Percentiles rank a stretch among this genome's conserved stretches.
These are phyloP conservation scores for Rubroboletus satanas DNA, from an alignment of 768 basidiomycete species.

Conservation along the genomic window DNA sequence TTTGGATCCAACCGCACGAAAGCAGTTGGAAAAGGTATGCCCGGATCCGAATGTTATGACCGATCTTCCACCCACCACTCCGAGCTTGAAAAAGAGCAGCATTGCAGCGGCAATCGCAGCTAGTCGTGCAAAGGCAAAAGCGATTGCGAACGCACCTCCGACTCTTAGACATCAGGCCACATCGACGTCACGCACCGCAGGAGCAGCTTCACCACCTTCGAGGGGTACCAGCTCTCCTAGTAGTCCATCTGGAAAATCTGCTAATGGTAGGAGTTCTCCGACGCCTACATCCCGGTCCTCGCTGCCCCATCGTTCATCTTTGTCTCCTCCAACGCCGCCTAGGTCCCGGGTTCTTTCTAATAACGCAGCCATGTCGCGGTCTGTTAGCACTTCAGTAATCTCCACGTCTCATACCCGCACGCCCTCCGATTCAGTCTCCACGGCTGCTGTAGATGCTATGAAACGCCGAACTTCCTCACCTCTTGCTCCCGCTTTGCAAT, in stretches of 20 bases:
- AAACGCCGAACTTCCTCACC: constrained; percentile 51
- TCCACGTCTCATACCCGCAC: constrained; percentile 42
- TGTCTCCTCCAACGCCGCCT: constrained; percentile 44
- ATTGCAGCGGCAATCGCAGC: constrained; percentile 87
- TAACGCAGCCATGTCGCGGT: constrained; percentile 38
- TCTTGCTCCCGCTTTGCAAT: constrained; percentile 31
- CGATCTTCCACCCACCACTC: constrained; percentile 48
- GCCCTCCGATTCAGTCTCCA: constrained; percentile 36
- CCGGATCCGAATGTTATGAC: constrained; percentile 51
- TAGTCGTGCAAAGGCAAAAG: constrained; percentile 83
- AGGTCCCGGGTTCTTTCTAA: constrained; percentile 40
- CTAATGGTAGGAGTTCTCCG: constrained; percentile 37
- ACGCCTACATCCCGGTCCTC: constrained; percentile 39
- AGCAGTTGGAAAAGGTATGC: constrained; percentile 83
- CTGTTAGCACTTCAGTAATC: constrained; percentile 36
- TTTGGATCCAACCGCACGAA: constrained; percentile 66
- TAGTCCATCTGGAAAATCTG: constrained; percentile 42
- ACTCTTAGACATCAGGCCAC: constrained; percentile 79
- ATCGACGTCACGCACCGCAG: constrained; percentile 56
- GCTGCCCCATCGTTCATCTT: constrained; percentile 46
- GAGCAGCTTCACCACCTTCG: constrained; percentile 40
- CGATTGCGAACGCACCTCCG: constrained; percentile 78
- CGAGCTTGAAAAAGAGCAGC: constrained; percentile 69
- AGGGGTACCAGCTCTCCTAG: constrained; percentile 39
- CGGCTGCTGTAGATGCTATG: constrained; percentile 25